Evolutionary conservation across 164 flowering plant genomes (phyloP).

Genomic region (Magnolia sinica): DNA sequence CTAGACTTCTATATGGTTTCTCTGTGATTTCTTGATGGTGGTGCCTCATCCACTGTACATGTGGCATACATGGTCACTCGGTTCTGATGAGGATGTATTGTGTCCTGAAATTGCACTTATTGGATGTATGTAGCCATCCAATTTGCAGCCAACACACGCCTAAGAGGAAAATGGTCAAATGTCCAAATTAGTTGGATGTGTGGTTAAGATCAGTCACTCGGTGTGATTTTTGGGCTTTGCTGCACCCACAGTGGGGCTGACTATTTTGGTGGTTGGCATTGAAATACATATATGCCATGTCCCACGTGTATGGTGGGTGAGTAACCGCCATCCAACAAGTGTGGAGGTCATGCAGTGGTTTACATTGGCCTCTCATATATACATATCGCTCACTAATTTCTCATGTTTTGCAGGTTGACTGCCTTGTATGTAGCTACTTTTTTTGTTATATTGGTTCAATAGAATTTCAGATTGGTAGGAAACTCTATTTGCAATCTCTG

Average conservation of each 20-base stretch:
- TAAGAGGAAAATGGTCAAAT: no score
- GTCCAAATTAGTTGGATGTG: no score
- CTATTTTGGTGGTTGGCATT: no score
- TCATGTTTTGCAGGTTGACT: conserved; percentile 56
- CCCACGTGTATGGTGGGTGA: neutral
- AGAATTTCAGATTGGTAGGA: conserved; percentile 90
- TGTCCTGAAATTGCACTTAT: no score
- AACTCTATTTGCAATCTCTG: conserved; percentile 57
- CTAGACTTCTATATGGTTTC: neutral
- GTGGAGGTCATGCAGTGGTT: no score
- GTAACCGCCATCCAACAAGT: neutral
- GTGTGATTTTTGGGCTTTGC: no score
- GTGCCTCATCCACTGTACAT: neutral
- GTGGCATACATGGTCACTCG: neutral
- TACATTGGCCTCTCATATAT: neutral
- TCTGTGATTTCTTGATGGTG: neutral
- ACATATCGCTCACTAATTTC: neutral
- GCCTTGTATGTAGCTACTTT: conserved; percentile 85
- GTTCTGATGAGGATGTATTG: no score
- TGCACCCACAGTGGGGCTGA: no score
- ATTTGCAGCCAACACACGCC: no score
- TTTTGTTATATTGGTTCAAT: conserved; percentile 88
- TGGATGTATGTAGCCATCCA: no score
- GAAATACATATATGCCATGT: no score
- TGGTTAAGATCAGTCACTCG: no score